Base-by-base conservation (phyloP, 2,329 filamentous ascomycete genomes). In the Diplodia mutila region DNA sequence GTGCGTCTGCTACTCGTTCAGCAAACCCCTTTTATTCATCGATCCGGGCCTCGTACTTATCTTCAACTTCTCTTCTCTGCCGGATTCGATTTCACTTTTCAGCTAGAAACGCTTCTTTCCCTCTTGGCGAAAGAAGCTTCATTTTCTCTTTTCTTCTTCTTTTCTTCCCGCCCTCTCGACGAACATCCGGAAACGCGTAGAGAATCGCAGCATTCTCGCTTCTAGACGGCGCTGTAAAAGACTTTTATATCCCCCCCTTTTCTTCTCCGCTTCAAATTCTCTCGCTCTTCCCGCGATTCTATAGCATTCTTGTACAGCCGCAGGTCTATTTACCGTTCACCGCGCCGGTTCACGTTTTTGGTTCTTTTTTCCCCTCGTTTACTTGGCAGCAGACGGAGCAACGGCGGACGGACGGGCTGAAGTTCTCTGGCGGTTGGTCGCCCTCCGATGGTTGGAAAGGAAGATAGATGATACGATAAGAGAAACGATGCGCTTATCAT, bases 211-310 rank as follows among this genome's bases (percentile, higher is more conserved):
- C 42, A 16, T 42, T 42, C 14, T 23, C n/a, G 42, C 8, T 46
- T 39, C 53, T 39, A 57, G 53, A 42, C 32, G 32, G 53, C 29
- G n/a, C 34, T 57, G 53, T 23, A 42, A 57, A 34, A 39, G 42
- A 46, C 42, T n/a, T 46, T 46, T 46, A 46, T 46, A 46, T 39
- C 49, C 16, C 3, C 49, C 25, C 29, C 18, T 29, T 9, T 16
- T 37, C n/a, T 21, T 51, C 27, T 29, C 29, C 3, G 6, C 23
- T 32, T 34, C 32, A 9, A 48, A 6, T 9, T 63, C 46, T 49
- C 57, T 48, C 46, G 23, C 57, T 63, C 14, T 8, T 23, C 7
- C 12, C 18, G n/a, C 37, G 3, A 34, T 9, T 39, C 29, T 64
- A 11, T 52, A 32, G 11, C 37, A 14, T 29, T 27, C 21, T 23